Evolutionary conservation across 108 stramenopile genomes (phyloP).

Genomic region (Nitzschia sp.): DNA sequence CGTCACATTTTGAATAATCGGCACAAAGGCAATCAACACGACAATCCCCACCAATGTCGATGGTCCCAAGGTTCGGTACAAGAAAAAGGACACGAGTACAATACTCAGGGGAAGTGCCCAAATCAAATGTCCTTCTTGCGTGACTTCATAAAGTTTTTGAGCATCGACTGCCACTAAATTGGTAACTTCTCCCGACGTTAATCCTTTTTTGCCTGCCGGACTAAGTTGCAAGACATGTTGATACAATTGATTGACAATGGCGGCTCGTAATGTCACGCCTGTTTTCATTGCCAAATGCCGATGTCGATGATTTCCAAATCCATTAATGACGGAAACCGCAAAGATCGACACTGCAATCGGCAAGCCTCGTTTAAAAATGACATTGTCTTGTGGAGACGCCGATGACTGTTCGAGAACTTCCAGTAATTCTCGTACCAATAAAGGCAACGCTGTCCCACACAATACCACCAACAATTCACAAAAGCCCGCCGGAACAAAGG

Average conservation of each 20-base stretch:
- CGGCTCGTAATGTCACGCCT: constrained; percentile 60
- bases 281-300: constrained; percentile 66
- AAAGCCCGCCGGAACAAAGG: constrained; percentile 71
- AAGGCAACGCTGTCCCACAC: constrained; percentile 66
- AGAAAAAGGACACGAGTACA: constrained; percentile 66
- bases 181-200: constrained; percentile 74
- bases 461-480: constrained; percentile 71
- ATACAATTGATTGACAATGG: constrained; percentile 65
- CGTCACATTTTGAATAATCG: constrained; percentile 61
- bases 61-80: constrained; percentile 70
- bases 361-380: constrained; percentile 39
- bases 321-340: constrained; percentile 51
- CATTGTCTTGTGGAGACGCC: constrained; percentile 18
- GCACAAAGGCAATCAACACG: constrained; percentile 64
- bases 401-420: constrained; percentile 59
- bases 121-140: constrained; percentile 84
- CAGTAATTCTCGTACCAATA: constrained; percentile 73
- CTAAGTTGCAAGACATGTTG: constrained; percentile 59
- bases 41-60: constrained; percentile 72
- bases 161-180: constrained; percentile 85
- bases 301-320: constrained; percentile 67
- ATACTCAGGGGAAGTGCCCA: constrained; percentile 85
- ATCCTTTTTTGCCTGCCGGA: constrained; percentile 52
- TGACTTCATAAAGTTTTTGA: constrained; percentile 83
- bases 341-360: constrained; percentile 54